Conservation (phyloP, 108 stramenopile species). For the Epipyxis sp. region DNA sequence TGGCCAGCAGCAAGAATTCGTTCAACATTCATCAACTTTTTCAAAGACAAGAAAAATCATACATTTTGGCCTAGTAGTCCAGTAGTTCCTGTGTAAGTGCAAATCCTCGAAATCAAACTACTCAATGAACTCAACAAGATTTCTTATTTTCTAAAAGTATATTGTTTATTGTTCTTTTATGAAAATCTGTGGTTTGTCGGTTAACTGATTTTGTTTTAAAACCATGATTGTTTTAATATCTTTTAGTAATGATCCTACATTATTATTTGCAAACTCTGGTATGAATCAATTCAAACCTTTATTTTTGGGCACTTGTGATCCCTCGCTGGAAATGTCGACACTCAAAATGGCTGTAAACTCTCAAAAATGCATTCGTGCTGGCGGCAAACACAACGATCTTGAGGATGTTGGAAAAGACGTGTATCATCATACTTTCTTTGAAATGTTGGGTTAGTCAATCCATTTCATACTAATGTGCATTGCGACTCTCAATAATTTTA, state of each 20-base stretch:
- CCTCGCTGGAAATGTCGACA: slow-evolving; percentile 70
- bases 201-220: no score
- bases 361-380: slow-evolving; percentile 99
- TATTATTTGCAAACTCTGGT: slow-evolving; percentile 98
- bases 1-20: slow-evolving; percentile 94
- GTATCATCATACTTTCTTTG: slow-evolving; percentile 99
- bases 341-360: slow-evolving; percentile 87
- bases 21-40: slow-evolving; percentile 90
- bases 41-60: slow-evolving; percentile 67
- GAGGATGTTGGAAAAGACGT: slow-evolving; percentile 99
- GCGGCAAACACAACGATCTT: slow-evolving; percentile 99
- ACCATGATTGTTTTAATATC: no score
- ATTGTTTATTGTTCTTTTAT: no score
- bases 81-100: slow-evolving; percentile 97
- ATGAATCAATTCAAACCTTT: slow-evolving; percentile 99
- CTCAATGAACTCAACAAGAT: no score
- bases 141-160: no score
- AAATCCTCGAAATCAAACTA: no score
- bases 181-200: no score
- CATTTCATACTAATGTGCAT: no score
- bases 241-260: slow-evolving; percentile 97
- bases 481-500: no score
- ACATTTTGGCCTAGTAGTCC: slow-evolving; percentile 78
- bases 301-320: slow-evolving; percentile 92
- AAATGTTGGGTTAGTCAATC: no score